phyloP scores from a whole-genome alignment of 2,329 filamentous ascomycete genomes.

The Zasmidium angulare region DNA sequence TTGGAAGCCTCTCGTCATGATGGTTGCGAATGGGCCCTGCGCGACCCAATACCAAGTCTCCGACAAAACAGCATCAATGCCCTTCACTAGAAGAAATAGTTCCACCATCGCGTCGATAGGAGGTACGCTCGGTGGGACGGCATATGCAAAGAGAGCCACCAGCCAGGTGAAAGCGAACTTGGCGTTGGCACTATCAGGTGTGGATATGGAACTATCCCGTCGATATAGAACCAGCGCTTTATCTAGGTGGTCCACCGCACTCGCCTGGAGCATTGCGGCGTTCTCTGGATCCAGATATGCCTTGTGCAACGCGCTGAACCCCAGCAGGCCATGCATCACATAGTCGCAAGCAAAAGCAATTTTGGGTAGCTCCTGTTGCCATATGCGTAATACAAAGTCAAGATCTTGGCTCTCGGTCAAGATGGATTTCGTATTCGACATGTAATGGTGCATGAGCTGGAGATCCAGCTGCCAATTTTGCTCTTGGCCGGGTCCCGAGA shows the following conservation, averaged over 20 bases:
- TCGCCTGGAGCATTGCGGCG: slow-evolving; percentile 25
- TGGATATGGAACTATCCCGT: slow-evolving; percentile 18
- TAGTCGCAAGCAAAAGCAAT: slow-evolving; percentile 30
- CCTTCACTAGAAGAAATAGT: slow-evolving; percentile 29
- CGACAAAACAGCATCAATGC: slow-evolving; percentile 24
- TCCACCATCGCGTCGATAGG: slow-evolving; percentile 33
- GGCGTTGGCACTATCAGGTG: slow-evolving; percentile 29
- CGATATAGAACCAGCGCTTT: slow-evolving; percentile 29
- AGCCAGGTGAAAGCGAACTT: slow-evolving; percentile 32
- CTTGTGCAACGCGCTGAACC: slow-evolving; percentile 31
- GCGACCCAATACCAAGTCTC: slow-evolving; percentile 31
- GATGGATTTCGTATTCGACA: slow-evolving; percentile 23
- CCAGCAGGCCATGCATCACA: slow-evolving; percentile 33
- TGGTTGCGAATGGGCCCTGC: slow-evolving; percentile 31
- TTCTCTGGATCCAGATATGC: slow-evolving; percentile 25
- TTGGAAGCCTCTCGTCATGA: slow-evolving; percentile 27
- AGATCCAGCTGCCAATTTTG: slow-evolving; percentile 31
- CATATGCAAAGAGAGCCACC: slow-evolving; percentile 30
- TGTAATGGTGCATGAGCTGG: slow-evolving; percentile 34
- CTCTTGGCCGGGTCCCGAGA: slow-evolving; percentile 18
- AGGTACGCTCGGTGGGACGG: slow-evolving; percentile 27
- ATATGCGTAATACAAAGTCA: slow-evolving; percentile 25
- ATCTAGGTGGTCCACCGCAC: slow-evolving; percentile 33
- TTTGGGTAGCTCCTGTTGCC: slow-evolving; percentile 29
- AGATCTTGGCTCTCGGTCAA: slow-evolving; percentile 25